Conservation (phyloP, 805 yeast species). For the Candida chilensis region DNA sequence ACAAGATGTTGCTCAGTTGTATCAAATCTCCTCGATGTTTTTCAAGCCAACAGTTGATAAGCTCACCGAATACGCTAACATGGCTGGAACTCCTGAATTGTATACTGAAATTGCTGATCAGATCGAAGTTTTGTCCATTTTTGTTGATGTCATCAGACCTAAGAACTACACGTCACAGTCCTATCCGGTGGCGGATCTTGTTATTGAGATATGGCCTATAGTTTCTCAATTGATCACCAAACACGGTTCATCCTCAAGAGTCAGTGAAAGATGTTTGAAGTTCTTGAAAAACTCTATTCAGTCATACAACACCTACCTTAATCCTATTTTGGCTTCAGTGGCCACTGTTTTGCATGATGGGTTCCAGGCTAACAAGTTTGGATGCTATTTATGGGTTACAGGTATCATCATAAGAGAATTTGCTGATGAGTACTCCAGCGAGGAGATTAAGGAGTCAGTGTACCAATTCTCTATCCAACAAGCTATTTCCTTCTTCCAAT, state of each 20-base stretch:
- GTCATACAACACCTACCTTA: conserved; percentile 45
- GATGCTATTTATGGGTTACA: conserved; percentile 86
- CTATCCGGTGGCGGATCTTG: conserved; percentile 44
- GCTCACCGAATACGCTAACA: conserved; percentile 16
- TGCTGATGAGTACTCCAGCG: conserved; percentile 43
- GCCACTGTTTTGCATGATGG: conserved; percentile 64
- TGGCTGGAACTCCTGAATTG: conserved; percentile 13
- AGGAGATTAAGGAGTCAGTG: conserved; percentile 44
- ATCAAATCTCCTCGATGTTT: conserved; percentile 50
- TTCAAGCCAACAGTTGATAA: conserved; percentile 54
- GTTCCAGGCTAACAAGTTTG: conserved; percentile 58
- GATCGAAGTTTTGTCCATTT: conserved; percentile 59
- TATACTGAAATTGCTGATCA: conserved; percentile 55
- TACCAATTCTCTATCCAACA: conserved; percentile 73
- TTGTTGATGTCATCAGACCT: conserved; percentile 48
- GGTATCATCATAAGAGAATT: conserved; percentile 74
- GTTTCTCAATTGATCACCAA: conserved; percentile 36
- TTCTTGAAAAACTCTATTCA: conserved; percentile 58
- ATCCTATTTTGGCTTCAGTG: conserved; percentile 52
- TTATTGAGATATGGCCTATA: conserved; percentile 55
- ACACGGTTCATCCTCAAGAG: conserved; percentile 49
- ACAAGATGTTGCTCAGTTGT: conserved; percentile 43
- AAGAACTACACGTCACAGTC: conserved; percentile 17
- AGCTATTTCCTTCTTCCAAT: conserved; percentile 44
- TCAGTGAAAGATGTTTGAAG: conserved; percentile 71